These are phyloP conservation scores for Rhynchosporium agropyri DNA, from an alignment of 2,329 filamentous ascomycete species.

Conservation along the genomic window DNA sequence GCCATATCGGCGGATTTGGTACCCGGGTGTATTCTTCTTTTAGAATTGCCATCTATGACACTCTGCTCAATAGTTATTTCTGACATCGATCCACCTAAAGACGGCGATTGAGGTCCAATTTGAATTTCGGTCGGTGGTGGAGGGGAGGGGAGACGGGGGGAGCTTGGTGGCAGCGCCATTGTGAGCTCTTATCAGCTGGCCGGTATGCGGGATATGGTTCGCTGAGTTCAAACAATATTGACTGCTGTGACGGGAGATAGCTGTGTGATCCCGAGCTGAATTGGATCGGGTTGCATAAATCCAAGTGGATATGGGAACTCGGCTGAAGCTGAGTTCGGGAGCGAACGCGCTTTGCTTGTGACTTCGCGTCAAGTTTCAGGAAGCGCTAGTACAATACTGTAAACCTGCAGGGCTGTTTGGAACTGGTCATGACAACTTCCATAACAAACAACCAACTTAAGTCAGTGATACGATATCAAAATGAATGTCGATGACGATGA, in stretches of 20 bases:
- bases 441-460: neutral
- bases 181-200: conserved; percentile 23
- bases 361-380: conserved; percentile 13
- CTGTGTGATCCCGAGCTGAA: neutral
- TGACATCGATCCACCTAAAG: conserved; percentile 61
- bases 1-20: conserved; percentile 93
- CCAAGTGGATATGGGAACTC: too few relatives aligned
- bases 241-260: neutral
- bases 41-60: conserved; percentile 72
- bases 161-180: conserved; percentile 70
- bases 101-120: conserved; percentile 77
- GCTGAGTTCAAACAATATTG: neutral
- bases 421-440: neutral
- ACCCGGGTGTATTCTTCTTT: conserved; percentile 85
- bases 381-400: neutral
- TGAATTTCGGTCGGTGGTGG: conserved; percentile 95
- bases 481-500: conserved; percentile 70
- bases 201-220: neutral
- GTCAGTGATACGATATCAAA: conserved; percentile 22
- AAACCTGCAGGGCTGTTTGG: conserved; percentile 1
- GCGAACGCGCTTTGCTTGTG: conserved; percentile 11
- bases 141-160: conserved; percentile 90
- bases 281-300: neutral
- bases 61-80: conserved; percentile 59
- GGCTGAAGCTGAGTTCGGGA: neutral